Conservation (phyloP, 1,284 basidiomycete species). For the Trichosporon coremiiforme region DNA sequence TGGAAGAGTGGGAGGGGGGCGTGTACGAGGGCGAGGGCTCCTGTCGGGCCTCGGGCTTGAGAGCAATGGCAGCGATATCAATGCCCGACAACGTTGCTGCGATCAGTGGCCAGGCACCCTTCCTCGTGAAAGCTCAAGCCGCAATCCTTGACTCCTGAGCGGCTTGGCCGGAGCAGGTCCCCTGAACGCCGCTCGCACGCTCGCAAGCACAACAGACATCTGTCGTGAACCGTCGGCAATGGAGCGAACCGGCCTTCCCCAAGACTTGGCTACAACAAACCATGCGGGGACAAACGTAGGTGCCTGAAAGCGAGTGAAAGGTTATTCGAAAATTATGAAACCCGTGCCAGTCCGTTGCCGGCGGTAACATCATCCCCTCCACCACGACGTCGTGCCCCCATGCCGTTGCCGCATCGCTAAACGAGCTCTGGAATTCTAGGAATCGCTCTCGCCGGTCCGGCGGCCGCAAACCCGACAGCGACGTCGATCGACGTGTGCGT, state of each 20-base stretch:
- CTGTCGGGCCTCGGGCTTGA: constrained; percentile 4
- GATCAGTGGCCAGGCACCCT: constrained; percentile 5
- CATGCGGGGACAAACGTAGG: constrained; percentile 3
- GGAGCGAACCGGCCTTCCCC: constrained; percentile 1
- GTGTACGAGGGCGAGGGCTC: neutral
- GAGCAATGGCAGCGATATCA: neutral
- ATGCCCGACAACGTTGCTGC: constrained; percentile 1
- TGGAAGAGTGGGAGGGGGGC: constrained; percentile 6
- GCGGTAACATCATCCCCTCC: constrained; percentile 8
- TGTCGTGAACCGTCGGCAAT: constrained; percentile 6
- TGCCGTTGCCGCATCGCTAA: constrained; percentile 13
- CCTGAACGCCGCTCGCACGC: neutral
- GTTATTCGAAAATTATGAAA: constrained; percentile 15
- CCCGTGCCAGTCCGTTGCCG: constrained; percentile 19
- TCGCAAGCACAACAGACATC: neutral
- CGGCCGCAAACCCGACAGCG: neutral
- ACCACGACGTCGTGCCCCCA: neutral
- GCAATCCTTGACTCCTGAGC: constrained; percentile 10
- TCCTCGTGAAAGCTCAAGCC: constrained; percentile 15
- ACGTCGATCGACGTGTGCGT: constrained; percentile 1
- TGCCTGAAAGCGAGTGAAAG: constrained; percentile 11
- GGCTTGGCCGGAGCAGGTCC: neutral
- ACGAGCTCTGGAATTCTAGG: neutral
- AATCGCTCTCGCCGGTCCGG: neutral
- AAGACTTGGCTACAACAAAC: neutral